phyloP scores from a whole-genome alignment of 306 rosid genomes.

The Coriaria nepalensis region DNA sequence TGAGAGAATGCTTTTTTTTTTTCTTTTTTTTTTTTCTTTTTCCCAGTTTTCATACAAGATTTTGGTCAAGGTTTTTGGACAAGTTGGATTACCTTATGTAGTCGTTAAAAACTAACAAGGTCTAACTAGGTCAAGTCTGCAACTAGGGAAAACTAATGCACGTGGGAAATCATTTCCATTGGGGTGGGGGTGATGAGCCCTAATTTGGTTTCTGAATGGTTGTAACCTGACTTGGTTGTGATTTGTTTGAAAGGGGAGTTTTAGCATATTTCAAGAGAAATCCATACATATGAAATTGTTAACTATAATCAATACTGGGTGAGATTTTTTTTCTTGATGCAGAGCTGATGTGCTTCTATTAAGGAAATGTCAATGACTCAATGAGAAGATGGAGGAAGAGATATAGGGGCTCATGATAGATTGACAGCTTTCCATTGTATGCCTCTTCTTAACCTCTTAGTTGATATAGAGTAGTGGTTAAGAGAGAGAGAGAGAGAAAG shows the following conservation, averaged over 20 bases:
- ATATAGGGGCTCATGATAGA: conserved; percentile 40
- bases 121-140: too few species aligned
- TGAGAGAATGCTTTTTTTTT: not conserved
- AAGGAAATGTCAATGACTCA: conserved; percentile 88
- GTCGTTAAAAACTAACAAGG: too few species aligned
- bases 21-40: not conserved
- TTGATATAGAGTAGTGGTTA: conserved; percentile 16
- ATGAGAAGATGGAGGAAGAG: conserved; percentile 24
- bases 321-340: conserved; percentile 43
- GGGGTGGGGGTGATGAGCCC: too few species aligned
- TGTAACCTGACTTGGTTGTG: conserved; percentile 22
- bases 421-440: conserved; percentile 48
- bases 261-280: conserved; percentile 22
- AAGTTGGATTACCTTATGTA: conserved; percentile 1
- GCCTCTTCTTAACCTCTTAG: conserved; percentile 33
- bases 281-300: too few species aligned
- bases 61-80: not conserved
- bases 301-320: too few species aligned
- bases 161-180: too few species aligned
- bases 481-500: conserved; percentile 12
- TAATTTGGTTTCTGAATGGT: too few species aligned
- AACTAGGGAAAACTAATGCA: conserved; percentile 9
- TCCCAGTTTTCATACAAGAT: not conserved
- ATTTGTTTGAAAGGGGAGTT: conserved; percentile 25
- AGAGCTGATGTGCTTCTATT: conserved; percentile 50